phyloP scores from a whole-genome alignment of 2,329 filamentous ascomycete genomes.

The Cladosporium cucumerinum region DNA sequence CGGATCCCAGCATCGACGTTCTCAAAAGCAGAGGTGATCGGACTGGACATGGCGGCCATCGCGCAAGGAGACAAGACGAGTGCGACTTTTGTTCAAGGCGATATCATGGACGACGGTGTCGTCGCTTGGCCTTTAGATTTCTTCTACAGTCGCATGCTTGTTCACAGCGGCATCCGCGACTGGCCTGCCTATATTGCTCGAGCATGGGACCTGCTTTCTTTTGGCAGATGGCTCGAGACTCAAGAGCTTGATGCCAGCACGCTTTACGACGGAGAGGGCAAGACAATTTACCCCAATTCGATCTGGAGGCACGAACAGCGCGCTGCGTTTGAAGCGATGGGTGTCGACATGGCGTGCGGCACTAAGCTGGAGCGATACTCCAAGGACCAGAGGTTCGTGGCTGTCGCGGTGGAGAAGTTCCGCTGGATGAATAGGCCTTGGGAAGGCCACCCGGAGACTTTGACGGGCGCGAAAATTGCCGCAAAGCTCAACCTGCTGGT shows the following conservation, averaged over 20 bases:
- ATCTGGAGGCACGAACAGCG: background rate
- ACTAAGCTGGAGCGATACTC: background rate
- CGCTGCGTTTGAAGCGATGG: background rate
- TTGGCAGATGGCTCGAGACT: background rate
- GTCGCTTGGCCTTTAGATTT: background rate
- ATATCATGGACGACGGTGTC: background rate
- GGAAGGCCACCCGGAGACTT: conserved; percentile 4
- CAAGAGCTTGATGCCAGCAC: background rate
- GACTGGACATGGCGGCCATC: background rate
- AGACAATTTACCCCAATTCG: background rate
- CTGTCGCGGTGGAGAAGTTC: background rate
- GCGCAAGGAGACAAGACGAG: background rate
- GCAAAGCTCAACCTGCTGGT: background rate
- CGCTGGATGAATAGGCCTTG: conserved; percentile 4
- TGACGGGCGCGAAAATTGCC: background rate
- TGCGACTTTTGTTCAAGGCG: background rate
- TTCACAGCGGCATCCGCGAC: background rate
- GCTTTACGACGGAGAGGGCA: background rate
- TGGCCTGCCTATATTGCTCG: background rate
- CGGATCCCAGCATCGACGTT: background rate
- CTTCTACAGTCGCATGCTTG: background rate
- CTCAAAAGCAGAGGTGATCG: background rate
- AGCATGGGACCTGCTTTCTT: background rate
- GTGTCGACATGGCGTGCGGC: background rate
- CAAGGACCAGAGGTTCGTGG: background rate